Evolutionary conservation across 345 rosid species (phyloP), one percentile per base, ranked within the genome.

Genomic region (Leavenworthia alabamica): DNA sequence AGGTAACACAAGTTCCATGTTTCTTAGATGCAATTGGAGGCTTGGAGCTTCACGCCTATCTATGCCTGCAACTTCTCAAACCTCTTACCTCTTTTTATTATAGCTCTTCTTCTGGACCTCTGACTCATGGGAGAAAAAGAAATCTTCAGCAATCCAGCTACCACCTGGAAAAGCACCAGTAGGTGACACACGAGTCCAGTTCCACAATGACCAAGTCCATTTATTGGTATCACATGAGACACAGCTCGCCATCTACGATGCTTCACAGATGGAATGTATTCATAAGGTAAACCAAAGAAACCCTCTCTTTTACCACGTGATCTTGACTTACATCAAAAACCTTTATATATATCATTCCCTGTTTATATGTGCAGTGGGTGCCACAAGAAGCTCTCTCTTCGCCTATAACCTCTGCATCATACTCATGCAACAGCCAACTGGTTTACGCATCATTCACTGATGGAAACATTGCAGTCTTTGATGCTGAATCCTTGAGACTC

Each of bases 381-480:
- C 94, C 98, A 8, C 96, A 84, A 74, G 98, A 88, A 39, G 77
- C 64, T 7, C 55, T 88, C 13, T 75, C 91, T 3, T 86, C 91
- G 0, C 88, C 94, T 13, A 74, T 92, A 72, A 77, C 96, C 43
- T 77, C 56, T 45, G 99, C 96, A 0, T 68, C 81, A 31, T 89
- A 82, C 80, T 86, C 97, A 3, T 93, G 97, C 78, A 81, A 89
- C 67, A 89, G 96, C 77, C 91, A 86, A 65, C 69, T 86, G 28
- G 75, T 93, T 52, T 93, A 72, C 44, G 93, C 93, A 2, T 73
- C 90, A 28, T 85, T 90, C 32, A 53, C 76, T 7, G 97, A 90
- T 51, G 94, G 95, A 47, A 85, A 77, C 59, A 36, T 89, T 36
- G 99, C 82, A 12, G 91, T 89, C 31, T 93, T 93, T 3, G 96